These are phyloP conservation scores for Aspergillus steynii DNA, from an alignment of 495 filamentous ascomycete species.

Conservation along the genomic window DNA sequence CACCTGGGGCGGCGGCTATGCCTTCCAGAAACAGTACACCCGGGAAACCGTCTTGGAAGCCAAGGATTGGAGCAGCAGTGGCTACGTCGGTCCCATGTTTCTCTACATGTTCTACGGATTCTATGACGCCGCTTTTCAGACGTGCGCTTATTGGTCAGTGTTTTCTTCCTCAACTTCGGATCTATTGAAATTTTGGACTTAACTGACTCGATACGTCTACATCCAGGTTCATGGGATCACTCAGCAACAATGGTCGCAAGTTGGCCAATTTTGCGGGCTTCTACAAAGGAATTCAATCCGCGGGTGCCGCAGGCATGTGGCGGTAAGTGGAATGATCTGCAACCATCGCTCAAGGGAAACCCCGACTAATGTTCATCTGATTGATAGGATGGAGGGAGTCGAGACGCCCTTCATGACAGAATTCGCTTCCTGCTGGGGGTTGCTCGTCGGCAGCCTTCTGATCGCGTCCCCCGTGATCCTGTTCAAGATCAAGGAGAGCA, in stretches of 20 bases:
- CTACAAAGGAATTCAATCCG: constrained; percentile 96
- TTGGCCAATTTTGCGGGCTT: constrained; percentile 92
- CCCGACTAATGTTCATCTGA: neutral
- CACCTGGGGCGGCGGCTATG: constrained; percentile 88
- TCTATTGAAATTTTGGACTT: neutral
- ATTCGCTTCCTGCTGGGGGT: constrained; percentile 67
- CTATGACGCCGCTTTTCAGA: constrained; percentile 86
- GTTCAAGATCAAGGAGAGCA: constrained; percentile 72
- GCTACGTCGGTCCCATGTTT: constrained; percentile 82
- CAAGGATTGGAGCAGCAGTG: constrained; percentile 64
- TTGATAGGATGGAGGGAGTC: constrained; percentile 58
- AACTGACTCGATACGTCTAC: neutral
- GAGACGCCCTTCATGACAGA: constrained; percentile 64
- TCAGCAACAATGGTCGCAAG: constrained; percentile 88
- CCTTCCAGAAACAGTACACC: constrained; percentile 66
- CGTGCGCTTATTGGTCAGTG: constrained; percentile 80
- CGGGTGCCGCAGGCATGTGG: constrained; percentile 89
- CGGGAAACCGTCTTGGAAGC: constrained; percentile 48
- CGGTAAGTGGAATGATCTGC: constrained; percentile 39
- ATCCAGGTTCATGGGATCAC: constrained; percentile 82
- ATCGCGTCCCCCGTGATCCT: constrained; percentile 79
- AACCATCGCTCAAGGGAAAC: neutral
- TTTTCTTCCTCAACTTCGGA: neutral
- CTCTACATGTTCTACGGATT: constrained; percentile 94
- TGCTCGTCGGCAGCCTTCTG: constrained; percentile 69